Base-by-base conservation (phyloP, 192 early-diverging fungal species). In the Spizellomyces sp. region DNA sequence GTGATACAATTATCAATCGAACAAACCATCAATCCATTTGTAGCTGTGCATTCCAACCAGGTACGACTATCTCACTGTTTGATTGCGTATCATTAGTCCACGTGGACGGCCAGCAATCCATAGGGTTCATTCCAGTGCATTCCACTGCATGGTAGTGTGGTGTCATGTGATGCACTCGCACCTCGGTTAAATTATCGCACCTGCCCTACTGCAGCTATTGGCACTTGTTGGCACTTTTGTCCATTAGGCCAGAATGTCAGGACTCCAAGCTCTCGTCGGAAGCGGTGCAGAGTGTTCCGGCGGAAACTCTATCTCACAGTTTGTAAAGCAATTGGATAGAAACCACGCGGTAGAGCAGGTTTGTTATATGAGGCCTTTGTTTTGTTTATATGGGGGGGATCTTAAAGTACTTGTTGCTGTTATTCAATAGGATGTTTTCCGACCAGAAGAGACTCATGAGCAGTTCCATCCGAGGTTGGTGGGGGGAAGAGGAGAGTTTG, bases 311-410 rank as follows among this genome's bases (percentile, higher is more conserved):
- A 86, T 94, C 80, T 76, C 66, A 45, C 84, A 86, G 4, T 85
- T 96, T 64, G 87, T 90, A 82, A 95, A 96, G 75, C 91, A 90
- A 74, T 84, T 95, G 71, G 75, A 88, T 54, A 82, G 88, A 57
- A 93, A 95, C 75, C 81, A 86, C 46, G 91, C 91, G 6, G 81
- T 92, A 6, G 89, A 94, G 71, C 92, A 92, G 86, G 94, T 87
- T 86, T 69, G 52, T 55, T 41, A 61, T 19, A 41, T 41, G 22
- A 15, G 6, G 5, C 6, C 42, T 61, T 27, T 41, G 36, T 41
- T 61, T 19, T 42, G 14, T 17, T 42, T 15, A 15, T 19, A 14
- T 42, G 9, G 59, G 5, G 15, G 59, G 42, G 59, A 41, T 41
- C 15, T 61, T 41, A 5, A 41, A 4, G 21, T 15, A 6, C 59